Evolutionary conservation across 2,329 filamentous ascomycete species (phyloP), one percentile per base, ranked within the genome.

Genomic region (Monilinia vaccinii-corymbosi): DNA sequence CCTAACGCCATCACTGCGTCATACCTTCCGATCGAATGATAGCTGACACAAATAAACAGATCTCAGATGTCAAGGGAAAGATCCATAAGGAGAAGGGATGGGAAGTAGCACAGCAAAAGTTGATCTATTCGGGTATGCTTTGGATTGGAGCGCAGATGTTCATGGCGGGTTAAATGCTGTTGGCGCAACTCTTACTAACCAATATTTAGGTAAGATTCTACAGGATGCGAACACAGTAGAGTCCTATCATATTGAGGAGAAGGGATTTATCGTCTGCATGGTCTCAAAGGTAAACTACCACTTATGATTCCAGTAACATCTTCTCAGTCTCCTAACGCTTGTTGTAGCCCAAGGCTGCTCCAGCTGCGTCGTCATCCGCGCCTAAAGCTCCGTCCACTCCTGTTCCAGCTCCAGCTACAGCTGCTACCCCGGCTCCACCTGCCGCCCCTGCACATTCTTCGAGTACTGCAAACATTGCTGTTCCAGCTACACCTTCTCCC

Each of bases 251-350:
- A 97, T 99, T 65, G 93, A 99, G 77, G 94, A 97, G 82, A 99
- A 97, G 81, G 94, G 94, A 42, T 99, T 97, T 74, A 91, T 99
- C 70, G 94, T 99, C 63, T 99, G 94, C 79, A 96, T 99, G 86
- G 87, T 96, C 70, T 91, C 90, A 73, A 97, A 97, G 89, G 92
- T 96, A 78, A 64, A 75, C 28, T 25, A 34, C 38, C 23, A 34
- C 23, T 45, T 31, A 10, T 56, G 14, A 34, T n/a, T 13, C 25
- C 14, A 21, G 45, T 36, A 21, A n/a, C 4, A 60, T 25, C 51
- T 47, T 16, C 31, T 44, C 40, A 40, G 44, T 57, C 66, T 50
- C 64, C 64, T 73, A 64, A 73, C 62, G 55, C 38, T 57, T 52
- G 56, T 56, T 57, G 61, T 71, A 93, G 85, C 88, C 89, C 66